Base-by-base conservation (phyloP, 495 filamentous ascomycete genomes). In the Penicillium paradoxum region DNA sequence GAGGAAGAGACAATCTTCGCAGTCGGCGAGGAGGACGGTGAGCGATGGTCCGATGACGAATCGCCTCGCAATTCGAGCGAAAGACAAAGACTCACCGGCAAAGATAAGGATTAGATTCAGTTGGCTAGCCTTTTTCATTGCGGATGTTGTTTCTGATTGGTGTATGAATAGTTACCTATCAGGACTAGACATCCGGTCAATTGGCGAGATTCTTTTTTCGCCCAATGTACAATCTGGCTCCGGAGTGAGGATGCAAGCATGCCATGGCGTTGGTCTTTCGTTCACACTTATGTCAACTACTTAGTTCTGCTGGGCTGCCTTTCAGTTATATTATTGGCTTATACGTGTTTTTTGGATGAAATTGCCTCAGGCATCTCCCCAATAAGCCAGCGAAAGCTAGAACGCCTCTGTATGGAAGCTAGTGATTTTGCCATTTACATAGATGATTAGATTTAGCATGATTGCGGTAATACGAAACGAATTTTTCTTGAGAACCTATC, bases 1-100 rank as follows among this genome's bases (percentile, higher is more conserved):
- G 91, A 97, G 49, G 91, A 89, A 5, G 91, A 97, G 73, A 93
- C 91, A 0, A 90, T 97, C 44, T 97, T 97, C 63, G 91, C 91
- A 6, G 88, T 97, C 6, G 91, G 90, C 13, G 91, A 93, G 55
- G 87, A 90, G 49, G 70, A 64, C 10, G 87, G 79, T 11, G 89
- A 91, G 59, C 86, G 85, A 63, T 88, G 82, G 70, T 82, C 80
- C 24, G 88, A 78, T 27, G 82, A 85, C 40, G 77, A 82, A 41
- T 76, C 78, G 6, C 74, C 77, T 14, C 70, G 74, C 25, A 77
- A 80, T 54, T 82, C 75, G 10, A 70, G 72, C 38, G 83, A 88
- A 60, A 73, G 78, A 49, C 73, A 79, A 30, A 79, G 82, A 53
- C 76, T 96, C 45, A 91, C 89, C 4, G 70, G 69, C 50, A 70